A percentile compares a stretch with the other conserved stretches of the same genome.
Evolutionary conservation across 2,329 filamentous ascomycete species (phyloP).

Genomic region (Cadophora gregata): DNA sequence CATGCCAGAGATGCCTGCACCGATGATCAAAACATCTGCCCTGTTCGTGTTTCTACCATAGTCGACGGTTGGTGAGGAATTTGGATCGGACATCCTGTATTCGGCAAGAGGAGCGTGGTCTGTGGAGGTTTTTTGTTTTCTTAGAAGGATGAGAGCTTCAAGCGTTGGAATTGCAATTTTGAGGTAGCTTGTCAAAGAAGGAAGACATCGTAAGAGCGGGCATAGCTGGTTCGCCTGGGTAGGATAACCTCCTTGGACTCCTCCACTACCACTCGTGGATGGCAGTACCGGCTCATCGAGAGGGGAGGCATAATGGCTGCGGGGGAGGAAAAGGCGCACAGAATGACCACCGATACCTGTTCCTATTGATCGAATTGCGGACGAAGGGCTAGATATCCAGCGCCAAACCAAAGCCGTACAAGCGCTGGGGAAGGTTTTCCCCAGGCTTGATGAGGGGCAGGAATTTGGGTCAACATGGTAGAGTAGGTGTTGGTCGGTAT

Average conservation of each 20-base stretch:
- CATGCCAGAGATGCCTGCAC: constrained; percentile 51
- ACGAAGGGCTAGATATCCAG: background rate
- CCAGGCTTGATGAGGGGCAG: background rate
- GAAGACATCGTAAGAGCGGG: too few species aligned
- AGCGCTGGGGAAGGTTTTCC: background rate
- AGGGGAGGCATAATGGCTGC: constrained; percentile 3
- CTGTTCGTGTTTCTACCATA: constrained; percentile 35
- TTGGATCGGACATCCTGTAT: constrained; percentile 28
- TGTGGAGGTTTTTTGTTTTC: too few species aligned
- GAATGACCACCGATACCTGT: background rate
- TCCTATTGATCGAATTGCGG: background rate
- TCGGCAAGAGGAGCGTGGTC: background rate
- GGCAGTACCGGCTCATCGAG: background rate
- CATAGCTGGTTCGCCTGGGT: too few species aligned
- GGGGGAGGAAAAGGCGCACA: background rate
- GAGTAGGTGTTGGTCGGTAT: background rate
- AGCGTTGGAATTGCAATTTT: background rate
- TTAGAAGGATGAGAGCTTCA: background rate
- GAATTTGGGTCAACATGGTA: background rate
- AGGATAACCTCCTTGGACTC: background rate
- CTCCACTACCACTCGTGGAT: background rate
- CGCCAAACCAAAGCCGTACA: background rate
- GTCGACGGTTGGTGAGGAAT: constrained; percentile 23
- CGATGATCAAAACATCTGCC: constrained; percentile 47
- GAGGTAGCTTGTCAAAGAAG: too few species aligned